Evolutionary conservation across 2,329 filamentous ascomycete species (phyloP), one percentile per base, ranked within the genome.

Genomic region (Epichloe amarillans): DNA sequence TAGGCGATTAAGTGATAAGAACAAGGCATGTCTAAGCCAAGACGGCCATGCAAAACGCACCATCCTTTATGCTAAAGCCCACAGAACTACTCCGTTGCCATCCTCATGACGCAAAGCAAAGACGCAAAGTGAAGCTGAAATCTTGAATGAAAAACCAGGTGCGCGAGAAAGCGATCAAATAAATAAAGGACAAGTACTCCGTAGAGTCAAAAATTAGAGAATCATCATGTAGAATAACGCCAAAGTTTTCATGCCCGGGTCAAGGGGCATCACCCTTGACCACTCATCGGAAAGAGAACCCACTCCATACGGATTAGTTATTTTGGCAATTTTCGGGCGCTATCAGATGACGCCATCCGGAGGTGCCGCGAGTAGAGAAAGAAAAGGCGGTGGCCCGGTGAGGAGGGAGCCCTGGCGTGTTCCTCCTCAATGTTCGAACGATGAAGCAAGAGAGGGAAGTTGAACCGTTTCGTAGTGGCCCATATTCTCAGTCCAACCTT

Each of bases 31-130:
- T 45, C 48, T 50, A 45, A 38, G 30, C 19, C 46, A 11, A 48
- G 15, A 35, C 8, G 35, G 41, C 48, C 48, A 40, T 50, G 35
- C 35, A 50, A 50, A 50, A 50, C 48, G 48, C 42, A 50, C 48
- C 48, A 45, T 33, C 40, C 26, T 37, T 17, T 15, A 44, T 50
- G 41, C 47, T 41, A 14, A 46, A 46, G n/a, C 33, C 41, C 41
- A 46, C 19, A 21, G 7, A 14, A 35, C 30, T 36, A 35, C 43
- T 17, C 43, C 43, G 30, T 36, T 36, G 26, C 43, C 33, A 17
- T 46, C 33, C n/a, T 33, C 23, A n/a, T 43, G 21, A 42, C 21
- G 14, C 19, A 33, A 35, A 23, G 19, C 36, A 30, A 47, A 35
- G 14, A 36, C 47, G 6, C 12, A 30, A n/a, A 26, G 21, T 2